Conservation (phyloP, 768 basidiomycete species). For the Vararia minispora region DNA sequence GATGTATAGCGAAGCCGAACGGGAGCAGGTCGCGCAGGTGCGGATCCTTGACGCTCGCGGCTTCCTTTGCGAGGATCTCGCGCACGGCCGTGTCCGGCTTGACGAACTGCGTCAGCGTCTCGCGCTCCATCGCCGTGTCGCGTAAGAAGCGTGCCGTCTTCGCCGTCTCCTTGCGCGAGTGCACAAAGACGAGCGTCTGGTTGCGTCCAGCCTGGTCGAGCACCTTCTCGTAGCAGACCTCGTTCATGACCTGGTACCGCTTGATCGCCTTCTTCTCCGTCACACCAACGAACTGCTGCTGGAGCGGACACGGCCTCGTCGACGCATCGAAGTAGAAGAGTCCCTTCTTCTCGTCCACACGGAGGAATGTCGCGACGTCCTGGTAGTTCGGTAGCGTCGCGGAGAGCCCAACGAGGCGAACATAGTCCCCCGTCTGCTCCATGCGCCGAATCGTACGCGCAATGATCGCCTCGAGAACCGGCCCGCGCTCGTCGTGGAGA, state of each 20-base stretch:
- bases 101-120: conserved; percentile 93
- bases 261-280: conserved; percentile 99
- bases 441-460: conserved; percentile 85
- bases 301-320: conserved; percentile 88
- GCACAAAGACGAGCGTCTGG: conserved; percentile 93
- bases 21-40: conserved; percentile 85
- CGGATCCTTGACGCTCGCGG: conserved; percentile 68
- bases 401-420: conserved; percentile 89
- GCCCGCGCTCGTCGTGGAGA: conserved; percentile 95
- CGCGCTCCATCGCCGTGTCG: conserved; percentile 93
- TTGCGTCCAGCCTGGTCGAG: conserved; percentile 87
- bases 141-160: conserved; percentile 93
- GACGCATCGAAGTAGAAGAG: conserved; percentile 96
- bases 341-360: conserved; percentile 85
- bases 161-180: conserved; percentile 96
- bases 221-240: conserved; percentile 98
- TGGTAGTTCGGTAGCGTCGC: conserved; percentile 98
- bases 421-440: conserved; percentile 91
- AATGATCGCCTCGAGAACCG: conserved; percentile 86
- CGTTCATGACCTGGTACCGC: conserved; percentile 95
- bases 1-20: conserved; percentile 96
- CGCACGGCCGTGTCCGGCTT: conserved; percentile 86
- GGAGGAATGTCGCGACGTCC: conserved; percentile 95
- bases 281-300: conserved; percentile 94
- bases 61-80: conserved; percentile 82